Evolutionary conservation across 2,329 filamentous ascomycete genomes (phyloP), one percentile per base, ranked within the genome.

Genomic region (Coniochaeta ligniaria): DNA sequence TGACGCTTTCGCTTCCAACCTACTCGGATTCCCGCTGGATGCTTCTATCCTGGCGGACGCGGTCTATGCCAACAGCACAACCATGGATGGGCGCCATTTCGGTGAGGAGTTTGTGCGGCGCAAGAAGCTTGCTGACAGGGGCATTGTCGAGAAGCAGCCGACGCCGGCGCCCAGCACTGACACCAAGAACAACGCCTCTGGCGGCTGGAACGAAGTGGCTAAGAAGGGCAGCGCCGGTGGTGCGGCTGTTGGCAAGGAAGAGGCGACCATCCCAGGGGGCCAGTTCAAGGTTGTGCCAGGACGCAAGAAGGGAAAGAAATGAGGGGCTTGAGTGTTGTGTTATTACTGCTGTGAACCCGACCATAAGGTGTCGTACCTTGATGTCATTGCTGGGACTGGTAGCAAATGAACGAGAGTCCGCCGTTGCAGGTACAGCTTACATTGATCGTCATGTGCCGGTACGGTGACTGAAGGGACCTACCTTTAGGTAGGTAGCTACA

Each of bases 141-240:
- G 95, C 43, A 84, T 97, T 45, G 64, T 74, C 1, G 81, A 96
- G 20, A 90, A 92, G 72, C 88, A 91, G 68, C 84, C 90, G 60
- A 81, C 76, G 57, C 76, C 78, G 38, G 83, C 77, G 60, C 82
- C 85, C 3, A 74, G 69, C 6, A 78, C 79, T 57, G 74, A 70
- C 26, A 76, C 78, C 65, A 73, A 75, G 50, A 78, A 76, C 66
- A 78, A 75, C 57, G 70, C 76, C 28, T 77, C 80, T 28, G 87
- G 90, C 60, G 94, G 94, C 22, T 99, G 95, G 95, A 96, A 83
- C 67, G 95, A 98, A 76, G 95, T 99, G 59, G 95, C 95, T 1
- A 98, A 98, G 87, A 97, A 97, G 81, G 89, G 90, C 57, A 77
- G 78, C 60, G 73, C 76, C 67, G 72, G 72, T 71, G 73, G 69